phyloP scores from a whole-genome alignment of 495 filamentous ascomycete genomes.

The Amphirosellinia nigrospora region DNA sequence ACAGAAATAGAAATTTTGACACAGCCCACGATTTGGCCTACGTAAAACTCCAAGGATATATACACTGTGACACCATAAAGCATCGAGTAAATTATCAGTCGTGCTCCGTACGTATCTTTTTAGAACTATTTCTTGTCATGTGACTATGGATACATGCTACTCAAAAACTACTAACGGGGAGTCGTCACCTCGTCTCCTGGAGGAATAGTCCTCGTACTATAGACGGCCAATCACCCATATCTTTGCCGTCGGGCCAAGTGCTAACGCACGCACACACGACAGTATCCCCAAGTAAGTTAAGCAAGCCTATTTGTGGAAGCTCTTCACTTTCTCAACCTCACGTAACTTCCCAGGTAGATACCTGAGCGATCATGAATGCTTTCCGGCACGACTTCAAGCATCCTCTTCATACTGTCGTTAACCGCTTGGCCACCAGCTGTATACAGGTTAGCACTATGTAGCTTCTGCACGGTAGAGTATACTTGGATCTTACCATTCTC shows the following conservation, averaged over 20 bases:
- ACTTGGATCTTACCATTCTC: constrained; percentile 76
- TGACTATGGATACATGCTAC: constrained; percentile 9
- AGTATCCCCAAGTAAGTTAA: neutral
- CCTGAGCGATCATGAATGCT: constrained; percentile 95
- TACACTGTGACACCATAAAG: neutral
- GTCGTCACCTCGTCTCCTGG: neutral
- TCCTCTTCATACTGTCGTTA: constrained; percentile 84
- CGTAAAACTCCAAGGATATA: neutral
- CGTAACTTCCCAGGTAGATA: constrained; percentile 93
- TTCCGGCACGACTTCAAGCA: constrained; percentile 89
- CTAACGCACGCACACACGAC: neutral
- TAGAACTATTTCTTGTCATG: neutral
- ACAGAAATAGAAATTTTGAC: too few relatives aligned
- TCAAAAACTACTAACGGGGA: neutral
- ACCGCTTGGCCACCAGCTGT: constrained; percentile 89
- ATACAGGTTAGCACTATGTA: constrained; percentile 30
- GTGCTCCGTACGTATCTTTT: neutral
- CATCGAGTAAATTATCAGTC: neutral
- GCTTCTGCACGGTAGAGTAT: neutral
- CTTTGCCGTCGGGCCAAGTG: neutral
- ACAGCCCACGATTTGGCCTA: too few relatives aligned
- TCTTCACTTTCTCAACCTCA: constrained; percentile 95
- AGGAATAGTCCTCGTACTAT: neutral
- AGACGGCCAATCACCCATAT: neutral
- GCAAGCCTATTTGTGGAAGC: constrained; percentile 51